Conservation (phyloP, 495 filamentous ascomycete genomes). For the Diplogelasinospora grovesii region DNA sequence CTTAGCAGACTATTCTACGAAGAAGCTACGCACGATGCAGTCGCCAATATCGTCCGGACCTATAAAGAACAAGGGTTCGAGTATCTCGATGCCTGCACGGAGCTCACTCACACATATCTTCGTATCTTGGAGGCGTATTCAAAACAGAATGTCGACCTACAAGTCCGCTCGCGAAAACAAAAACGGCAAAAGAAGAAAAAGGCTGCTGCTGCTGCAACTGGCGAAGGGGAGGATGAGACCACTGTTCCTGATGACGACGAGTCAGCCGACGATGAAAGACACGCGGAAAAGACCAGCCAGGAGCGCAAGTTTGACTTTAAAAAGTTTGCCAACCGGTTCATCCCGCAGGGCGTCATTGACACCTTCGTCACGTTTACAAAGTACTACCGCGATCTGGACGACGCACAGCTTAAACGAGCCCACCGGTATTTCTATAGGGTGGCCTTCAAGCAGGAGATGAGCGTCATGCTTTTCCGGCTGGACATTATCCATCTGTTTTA, state of each 20-base stretch:
- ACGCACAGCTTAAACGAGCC: conserved; percentile 79
- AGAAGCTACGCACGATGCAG: conserved; percentile 82
- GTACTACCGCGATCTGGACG: conserved; percentile 75
- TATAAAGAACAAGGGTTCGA: conserved; percentile 94
- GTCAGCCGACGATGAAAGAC: conserved; percentile 70
- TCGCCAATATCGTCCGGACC: conserved; percentile 67
- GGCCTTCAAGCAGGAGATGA: conserved; percentile 89
- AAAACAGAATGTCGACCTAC: conserved; percentile 88
- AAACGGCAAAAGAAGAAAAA: conserved; percentile 65
- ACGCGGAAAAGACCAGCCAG: conserved; percentile 57
- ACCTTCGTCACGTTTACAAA: conserved; percentile 77
- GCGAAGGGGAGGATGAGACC: conserved; percentile 19
- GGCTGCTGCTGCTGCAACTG: conserved; percentile 25
- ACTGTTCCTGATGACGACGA: conserved; percentile 49
- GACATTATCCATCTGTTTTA: conserved; percentile 87
- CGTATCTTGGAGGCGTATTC: conserved; percentile 90
- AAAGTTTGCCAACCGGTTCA: conserved; percentile 72
- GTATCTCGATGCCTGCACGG: conserved; percentile 87
- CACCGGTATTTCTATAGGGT: conserved; percentile 94
- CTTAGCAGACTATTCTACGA: conserved; percentile 97
- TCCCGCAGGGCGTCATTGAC: conserved; percentile 76
- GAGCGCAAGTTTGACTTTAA: conserved; percentile 95
- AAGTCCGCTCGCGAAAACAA: conserved; percentile 72
- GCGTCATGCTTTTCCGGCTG: conserved; percentile 78
- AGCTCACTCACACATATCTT: conserved; percentile 84